A percentile compares a stretch with the other conserved stretches of the same genome.
These are phyloP conservation scores for Hordeum vulgare DNA, from an alignment of 176 grass and related monocot species.

Conservation along the genomic window MorexV3_pseudomolecules_assembly NC_058521.1:579232096-579232595, in stretches of 20 bases:
- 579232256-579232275: not conserved
- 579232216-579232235: not conserved
- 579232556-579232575: not conserved
- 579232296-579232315: conserved; percentile 48
- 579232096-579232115: not conserved
- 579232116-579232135: not conserved
- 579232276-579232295: not conserved
- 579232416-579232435: not conserved
- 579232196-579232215: not conserved
- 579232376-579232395: conserved; percentile 44
- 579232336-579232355: conserved; percentile 60
- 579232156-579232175: not conserved
- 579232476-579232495: not conserved
- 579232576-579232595: not conserved
- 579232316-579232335: conserved; percentile 98
- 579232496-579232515: not conserved
- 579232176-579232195: not conserved
- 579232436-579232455: not conserved
- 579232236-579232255: not conserved
- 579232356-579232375: conserved; percentile 99
- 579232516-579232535: not conserved
- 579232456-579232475: not conserved
- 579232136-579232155: not conserved
- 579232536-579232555: not conserved
- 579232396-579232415: not conserved